A percentile compares a stretch with the other conserved stretches of the same genome.
These are phyloP conservation scores for Entophlyctis luteolus DNA, from an alignment of 192 early-diverging fungal species.

Conservation along the genomic window DNA sequence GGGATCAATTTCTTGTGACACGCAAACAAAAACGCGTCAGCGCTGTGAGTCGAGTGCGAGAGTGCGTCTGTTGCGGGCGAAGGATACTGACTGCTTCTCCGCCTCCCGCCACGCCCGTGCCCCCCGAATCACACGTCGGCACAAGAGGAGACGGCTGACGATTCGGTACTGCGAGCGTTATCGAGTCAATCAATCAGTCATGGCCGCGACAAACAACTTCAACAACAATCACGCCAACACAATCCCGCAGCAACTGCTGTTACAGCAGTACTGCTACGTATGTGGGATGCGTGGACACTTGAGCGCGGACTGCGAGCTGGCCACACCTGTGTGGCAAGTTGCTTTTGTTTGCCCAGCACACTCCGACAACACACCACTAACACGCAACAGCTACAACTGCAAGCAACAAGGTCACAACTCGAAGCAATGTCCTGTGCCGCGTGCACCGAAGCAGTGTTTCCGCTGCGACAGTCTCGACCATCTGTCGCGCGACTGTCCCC, in stretches of 20 bases:
- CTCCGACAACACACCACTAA: neutral
- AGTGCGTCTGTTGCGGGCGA: neutral
- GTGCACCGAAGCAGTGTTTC: neutral
- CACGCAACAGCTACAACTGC: neutral
- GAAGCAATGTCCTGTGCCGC: neutral
- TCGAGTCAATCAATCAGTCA: neutral
- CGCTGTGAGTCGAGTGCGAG: no score
- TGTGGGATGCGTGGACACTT: neutral
- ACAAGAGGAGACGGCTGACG: neutral
- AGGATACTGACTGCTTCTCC: neutral
- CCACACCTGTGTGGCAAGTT: neutral
- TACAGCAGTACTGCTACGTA: neutral
- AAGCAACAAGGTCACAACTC: neutral
- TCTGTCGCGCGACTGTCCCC: neutral
- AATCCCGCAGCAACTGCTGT: neutral
- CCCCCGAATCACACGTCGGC: neutral
- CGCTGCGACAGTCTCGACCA: neutral
- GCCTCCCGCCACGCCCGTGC: neutral
- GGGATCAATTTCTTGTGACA: neutral
- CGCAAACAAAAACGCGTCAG: no score
- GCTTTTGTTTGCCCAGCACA: neutral
- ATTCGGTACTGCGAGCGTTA: no score
- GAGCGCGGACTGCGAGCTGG: neutral
- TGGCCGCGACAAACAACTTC: neutral
- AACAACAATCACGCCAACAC: neutral